These are phyloP conservation scores for Pichia scutulata DNA, from an alignment of 805 yeast genomes.

Conservation along the genomic window DNA sequence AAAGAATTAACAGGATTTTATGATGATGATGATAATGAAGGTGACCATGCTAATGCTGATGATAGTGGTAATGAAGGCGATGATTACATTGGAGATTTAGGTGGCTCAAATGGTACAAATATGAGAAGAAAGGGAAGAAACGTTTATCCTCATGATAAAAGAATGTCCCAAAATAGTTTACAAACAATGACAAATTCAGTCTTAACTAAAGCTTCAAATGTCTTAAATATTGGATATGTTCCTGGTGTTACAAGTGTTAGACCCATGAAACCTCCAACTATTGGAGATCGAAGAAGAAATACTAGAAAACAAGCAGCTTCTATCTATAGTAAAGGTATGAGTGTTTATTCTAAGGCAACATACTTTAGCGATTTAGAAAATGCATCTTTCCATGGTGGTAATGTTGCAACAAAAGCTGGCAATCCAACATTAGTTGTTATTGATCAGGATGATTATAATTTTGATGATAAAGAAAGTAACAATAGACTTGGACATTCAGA, in stretches of 20 bases:
- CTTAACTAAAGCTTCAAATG: constrained; percentile 74
- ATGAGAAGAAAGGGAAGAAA: background rate
- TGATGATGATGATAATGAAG: constrained; percentile 24
- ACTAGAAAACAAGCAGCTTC: constrained; percentile 16
- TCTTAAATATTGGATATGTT: constrained; percentile 85
- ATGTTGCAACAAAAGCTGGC: constrained; percentile 23
- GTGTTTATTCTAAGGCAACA: constrained; percentile 27
- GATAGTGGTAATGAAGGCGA: constrained; percentile 17
- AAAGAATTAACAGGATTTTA: constrained; percentile 15
- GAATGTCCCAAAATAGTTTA: constrained; percentile 25
- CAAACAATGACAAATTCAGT: constrained; percentile 49
- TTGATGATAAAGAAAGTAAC: constrained; percentile 12
- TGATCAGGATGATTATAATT: constrained; percentile 23
- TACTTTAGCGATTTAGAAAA: constrained; percentile 28
- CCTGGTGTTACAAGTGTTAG: constrained; percentile 73
- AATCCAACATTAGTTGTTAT: constrained; percentile 21
- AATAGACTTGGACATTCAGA: background rate
- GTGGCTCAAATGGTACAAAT: constrained; percentile 15
- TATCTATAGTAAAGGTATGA: constrained; percentile 17
- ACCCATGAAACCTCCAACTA: constrained; percentile 6
- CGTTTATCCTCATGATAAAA: constrained; percentile 7
- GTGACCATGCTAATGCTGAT: no score
- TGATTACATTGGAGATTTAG: background rate
- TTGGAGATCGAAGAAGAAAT: constrained; percentile 8
- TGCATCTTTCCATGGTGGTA: constrained; percentile 28